phyloP scores from a whole-genome alignment of 2,329 filamentous ascomycete species.

The Trichoderma cornu-damae region DNA sequence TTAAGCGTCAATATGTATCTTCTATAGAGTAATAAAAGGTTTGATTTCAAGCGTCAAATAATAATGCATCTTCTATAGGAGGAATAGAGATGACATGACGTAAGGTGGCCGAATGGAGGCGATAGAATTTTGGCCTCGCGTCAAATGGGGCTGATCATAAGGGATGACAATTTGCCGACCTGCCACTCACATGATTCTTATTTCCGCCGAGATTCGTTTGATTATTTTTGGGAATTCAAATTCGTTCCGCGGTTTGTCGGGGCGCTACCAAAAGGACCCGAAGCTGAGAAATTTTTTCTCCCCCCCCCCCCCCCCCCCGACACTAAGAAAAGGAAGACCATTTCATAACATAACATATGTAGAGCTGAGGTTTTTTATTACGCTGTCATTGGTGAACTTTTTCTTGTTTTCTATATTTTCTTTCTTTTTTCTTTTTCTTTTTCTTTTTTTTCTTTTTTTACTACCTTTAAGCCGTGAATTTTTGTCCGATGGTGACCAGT shows the following conservation, averaged over 20 bases:
- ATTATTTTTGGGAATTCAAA: not conserved
- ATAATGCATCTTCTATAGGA: not conserved
- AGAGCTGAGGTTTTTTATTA: not conserved
- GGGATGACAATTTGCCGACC: not conserved
- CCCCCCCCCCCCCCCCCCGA: no score
- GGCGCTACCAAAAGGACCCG: not conserved
- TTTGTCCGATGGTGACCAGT: constrained; percentile 5
- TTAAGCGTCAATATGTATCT: no score
- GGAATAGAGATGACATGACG: not conserved
- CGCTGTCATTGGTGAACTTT: not conserved
- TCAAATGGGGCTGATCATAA: not conserved
- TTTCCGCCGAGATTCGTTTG: not conserved
- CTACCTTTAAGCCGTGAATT: no score
- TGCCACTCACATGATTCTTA: not conserved
- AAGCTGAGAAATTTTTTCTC: not conserved
- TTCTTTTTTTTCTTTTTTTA: no score
- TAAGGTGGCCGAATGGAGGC: not conserved
- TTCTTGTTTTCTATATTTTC: no score
- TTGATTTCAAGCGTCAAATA: no score
- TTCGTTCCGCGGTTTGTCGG: not conserved
- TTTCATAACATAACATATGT: not conserved
- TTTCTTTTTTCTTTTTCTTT: no score
- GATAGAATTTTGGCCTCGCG: not conserved
- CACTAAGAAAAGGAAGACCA: not conserved
- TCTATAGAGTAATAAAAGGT: no score